These are phyloP conservation scores for Blastocystis hominis DNA, from an alignment of 352 stramenopile species.

Conservation along the genomic window DNA sequence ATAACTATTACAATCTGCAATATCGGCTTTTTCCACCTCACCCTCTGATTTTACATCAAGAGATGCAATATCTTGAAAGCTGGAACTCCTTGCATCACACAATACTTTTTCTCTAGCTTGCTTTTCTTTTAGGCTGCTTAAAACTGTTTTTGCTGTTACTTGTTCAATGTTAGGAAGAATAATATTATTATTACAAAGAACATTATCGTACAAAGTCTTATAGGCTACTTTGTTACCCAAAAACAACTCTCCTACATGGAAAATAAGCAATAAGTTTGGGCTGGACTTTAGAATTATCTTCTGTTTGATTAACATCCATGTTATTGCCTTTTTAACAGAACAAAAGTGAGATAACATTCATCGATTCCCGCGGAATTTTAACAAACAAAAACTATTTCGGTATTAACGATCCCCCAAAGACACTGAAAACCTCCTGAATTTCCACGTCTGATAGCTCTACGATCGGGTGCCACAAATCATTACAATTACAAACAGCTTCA, in stretches of 20 bases:
- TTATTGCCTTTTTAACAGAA: not conserved
- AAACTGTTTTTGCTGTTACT: not conserved
- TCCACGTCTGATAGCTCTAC: not conserved
- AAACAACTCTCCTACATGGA: not conserved
- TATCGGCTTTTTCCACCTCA: not conserved
- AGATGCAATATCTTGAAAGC: not conserved
- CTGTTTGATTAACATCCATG: not conserved
- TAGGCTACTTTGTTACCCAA: not conserved
- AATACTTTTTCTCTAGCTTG: not conserved
- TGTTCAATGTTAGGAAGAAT: not conserved
- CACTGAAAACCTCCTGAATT: not conserved
- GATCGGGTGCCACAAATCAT: not conserved
- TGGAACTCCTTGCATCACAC: not conserved
- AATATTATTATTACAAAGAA: not conserved
- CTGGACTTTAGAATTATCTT: not conserved
- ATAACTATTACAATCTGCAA: not conserved
- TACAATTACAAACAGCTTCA: constrained; percentile 2
- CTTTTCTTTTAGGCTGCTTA: not conserved
- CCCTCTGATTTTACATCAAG: not conserved
- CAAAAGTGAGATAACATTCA: not conserved
- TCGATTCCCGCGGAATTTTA: not conserved
- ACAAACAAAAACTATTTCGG: not conserved
- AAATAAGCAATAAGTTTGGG: not conserved
- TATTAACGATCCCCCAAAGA: constrained; percentile 8
- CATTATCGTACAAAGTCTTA: not conserved